Conservation (phyloP, 2,329 filamentous ascomycete species). For the Neopestalotiopsis clavispora region DNA sequence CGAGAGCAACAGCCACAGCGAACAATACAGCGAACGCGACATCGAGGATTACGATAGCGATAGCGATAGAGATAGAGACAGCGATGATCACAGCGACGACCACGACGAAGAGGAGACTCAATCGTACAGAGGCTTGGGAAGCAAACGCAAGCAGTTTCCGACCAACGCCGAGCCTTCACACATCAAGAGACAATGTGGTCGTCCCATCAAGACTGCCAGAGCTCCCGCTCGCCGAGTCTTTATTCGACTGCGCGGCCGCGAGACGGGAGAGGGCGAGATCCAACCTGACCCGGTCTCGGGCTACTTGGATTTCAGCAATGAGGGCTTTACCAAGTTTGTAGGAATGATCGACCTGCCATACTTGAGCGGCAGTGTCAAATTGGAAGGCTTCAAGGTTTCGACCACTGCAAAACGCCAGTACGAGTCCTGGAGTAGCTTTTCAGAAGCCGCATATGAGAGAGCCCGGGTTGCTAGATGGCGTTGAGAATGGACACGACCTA, state of each 20-base stretch:
- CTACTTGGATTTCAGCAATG: background rate
- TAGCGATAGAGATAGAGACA: background rate
- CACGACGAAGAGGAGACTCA: background rate
- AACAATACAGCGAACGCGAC: no score
- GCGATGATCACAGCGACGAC: background rate
- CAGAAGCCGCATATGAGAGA: background rate
- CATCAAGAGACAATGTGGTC: background rate
- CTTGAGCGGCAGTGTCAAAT: background rate
- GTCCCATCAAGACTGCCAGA: background rate
- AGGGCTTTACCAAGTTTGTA: background rate
- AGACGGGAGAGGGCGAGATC: background rate
- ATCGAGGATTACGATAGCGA: no score
- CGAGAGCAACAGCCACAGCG: background rate
- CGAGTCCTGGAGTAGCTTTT: background rate
- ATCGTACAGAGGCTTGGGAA: background rate
- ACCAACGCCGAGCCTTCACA: background rate
- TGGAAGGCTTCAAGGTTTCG: conserved; percentile 1
- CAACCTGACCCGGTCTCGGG: background rate
- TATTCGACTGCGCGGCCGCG: background rate
- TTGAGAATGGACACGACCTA: background rate
- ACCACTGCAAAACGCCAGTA: background rate
- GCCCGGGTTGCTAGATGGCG: background rate
- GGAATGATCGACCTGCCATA: background rate
- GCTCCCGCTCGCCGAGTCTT: background rate
- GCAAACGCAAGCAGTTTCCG: background rate